Conservation (phyloP, 73 alveolate genomes). For the Effrenium voratum region DNA sequence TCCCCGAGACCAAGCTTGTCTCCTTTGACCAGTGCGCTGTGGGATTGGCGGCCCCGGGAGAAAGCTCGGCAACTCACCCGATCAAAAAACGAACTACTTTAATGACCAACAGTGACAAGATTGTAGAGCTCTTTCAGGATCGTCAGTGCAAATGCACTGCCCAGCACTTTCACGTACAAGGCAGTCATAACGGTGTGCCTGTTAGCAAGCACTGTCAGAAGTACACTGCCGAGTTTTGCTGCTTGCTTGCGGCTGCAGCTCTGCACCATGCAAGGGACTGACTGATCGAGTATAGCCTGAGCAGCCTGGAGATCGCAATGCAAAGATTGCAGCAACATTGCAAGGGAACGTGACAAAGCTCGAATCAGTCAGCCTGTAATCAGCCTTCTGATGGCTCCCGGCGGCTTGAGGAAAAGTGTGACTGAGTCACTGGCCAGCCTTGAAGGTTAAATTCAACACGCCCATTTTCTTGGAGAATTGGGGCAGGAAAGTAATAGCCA, state of each 20-base stretch:
- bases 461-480: too few species aligned
- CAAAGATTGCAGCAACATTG: too few species aligned
- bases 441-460: too few species aligned
- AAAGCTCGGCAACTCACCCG: not conserved
- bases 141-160: not conserved
- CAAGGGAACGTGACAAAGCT: too few species aligned
- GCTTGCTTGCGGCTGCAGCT: not conserved
- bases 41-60: not conserved
- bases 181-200: not conserved
- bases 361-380: too few species aligned
- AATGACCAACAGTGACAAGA: not conserved
- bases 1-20: not conserved
- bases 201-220: not conserved
- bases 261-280: too few species aligned
- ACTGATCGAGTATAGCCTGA: too few species aligned
- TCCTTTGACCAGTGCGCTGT: not conserved
- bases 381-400: too few species aligned
- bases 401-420: too few species aligned
- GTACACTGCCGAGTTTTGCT: not conserved
- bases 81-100: not conserved
- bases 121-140: not conserved
- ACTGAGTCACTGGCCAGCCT: too few species aligned
- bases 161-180: not conserved
- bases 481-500: too few species aligned
- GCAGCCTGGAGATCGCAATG: too few species aligned